Evolutionary conservation across 176 grass and related monocot species (phyloP).

Genomic region (Zea luxurians): DNA sequence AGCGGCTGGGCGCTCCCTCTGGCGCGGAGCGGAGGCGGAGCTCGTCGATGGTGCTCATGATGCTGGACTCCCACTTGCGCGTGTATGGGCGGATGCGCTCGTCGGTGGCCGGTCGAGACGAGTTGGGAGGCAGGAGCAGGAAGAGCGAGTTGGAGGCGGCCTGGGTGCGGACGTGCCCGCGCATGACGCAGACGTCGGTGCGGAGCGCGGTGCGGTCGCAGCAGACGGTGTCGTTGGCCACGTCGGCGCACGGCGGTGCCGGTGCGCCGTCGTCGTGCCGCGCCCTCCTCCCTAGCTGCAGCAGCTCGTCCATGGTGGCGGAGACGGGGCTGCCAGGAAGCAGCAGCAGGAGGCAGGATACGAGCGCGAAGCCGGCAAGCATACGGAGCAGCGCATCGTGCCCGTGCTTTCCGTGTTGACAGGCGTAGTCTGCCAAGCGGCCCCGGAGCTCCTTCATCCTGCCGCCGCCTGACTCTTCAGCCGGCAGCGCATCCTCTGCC

Average conservation of each 20-base stretch:
- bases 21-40: conserved; percentile 45
- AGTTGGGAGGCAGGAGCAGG: conserved; percentile 7
- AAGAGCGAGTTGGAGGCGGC: conserved; percentile 38
- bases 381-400: conserved; percentile 44
- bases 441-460: conserved; percentile 37
- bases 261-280: neutral
- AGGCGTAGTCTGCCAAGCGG: conserved; percentile 32
- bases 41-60: conserved; percentile 86
- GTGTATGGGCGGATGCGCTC: conserved; percentile 50
- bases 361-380: conserved; percentile 37
- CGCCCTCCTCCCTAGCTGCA: conserved; percentile 21
- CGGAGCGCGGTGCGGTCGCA: conserved; percentile 49
- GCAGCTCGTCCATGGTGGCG: conserved; percentile 45
- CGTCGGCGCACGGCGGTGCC: neutral
- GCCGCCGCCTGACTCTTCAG: conserved; percentile 9
- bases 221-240: conserved; percentile 39
- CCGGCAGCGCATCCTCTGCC: neutral
- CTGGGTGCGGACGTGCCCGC: conserved; percentile 47
- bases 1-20: neutral
- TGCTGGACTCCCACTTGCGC: conserved; percentile 74
- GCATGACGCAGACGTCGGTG: conserved; percentile 60
- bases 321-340: conserved; percentile 42
- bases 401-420: conserved; percentile 43
- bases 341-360: conserved; percentile 32
- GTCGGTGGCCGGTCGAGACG: neutral